Evolutionary conservation across 2,329 filamentous ascomycete species (phyloP), one percentile per base, ranked within the genome.

Genomic region (Cercospora sojina): DNA sequence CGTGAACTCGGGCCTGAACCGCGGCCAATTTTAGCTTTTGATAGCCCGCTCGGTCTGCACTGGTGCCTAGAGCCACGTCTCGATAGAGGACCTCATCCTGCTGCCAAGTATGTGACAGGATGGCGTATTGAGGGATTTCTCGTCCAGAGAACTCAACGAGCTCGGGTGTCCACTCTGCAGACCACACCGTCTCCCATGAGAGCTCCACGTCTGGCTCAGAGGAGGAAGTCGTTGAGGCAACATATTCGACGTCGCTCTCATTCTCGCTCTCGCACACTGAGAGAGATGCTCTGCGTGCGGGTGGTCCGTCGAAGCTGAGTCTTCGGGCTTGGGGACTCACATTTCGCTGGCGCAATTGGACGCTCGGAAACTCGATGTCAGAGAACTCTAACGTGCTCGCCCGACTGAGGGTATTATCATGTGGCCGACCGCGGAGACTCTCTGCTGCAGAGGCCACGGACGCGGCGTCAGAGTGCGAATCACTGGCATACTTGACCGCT

Each of bases 71-170:
- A 13, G 16, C 47, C 47, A 53, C 47, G 23, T 53, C 47, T 27
- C 47, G 47, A 53, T 53, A 53, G 47, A 53, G 47, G 13, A 53
- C 47, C 47, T 53, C 47, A n/a, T 53, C 47, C 13, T 16, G 47
- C 23, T 23, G 20, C 59, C 59, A 62, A 16, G 59, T 62, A 16
- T 62, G 59, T 13, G 59, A 62, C 5, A 62, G 25, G 27, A 38
- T 62, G 27, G 43, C 59, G 51, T 62, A 55, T 29, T 62, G 25
- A n/a, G 59, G 59, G 13, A 51, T 55, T 18, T 55, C 59, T 18
- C n/a, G 18, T 16, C 20, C 43, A 20, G 51, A 62, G 29, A 62
- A 62, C 7, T 62, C 59, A 25, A 53, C 47, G 47, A 53, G 47
- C 47, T 53, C 47, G 6, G 23, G 47, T 6, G 47, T 53, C 47